phyloP scores from a whole-genome alignment of 768 basidiomycete species.

The Termitomyces sp. region DNA sequence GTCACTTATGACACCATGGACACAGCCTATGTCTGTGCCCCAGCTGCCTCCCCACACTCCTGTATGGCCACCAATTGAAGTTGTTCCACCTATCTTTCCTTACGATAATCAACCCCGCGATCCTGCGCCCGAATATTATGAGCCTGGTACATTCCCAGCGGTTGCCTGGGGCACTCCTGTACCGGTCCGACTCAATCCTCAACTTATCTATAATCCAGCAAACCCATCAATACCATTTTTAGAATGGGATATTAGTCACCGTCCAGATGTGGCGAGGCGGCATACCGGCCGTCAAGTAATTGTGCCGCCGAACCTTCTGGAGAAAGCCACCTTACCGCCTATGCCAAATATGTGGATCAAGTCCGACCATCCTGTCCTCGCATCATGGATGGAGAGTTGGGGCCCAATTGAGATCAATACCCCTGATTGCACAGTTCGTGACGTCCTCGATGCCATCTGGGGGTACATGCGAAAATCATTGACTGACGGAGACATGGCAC shows the following conservation, averaged over 20 bases:
- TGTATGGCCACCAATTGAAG: conserved; percentile 8
- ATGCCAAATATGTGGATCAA: conserved; percentile 30
- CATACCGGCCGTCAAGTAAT: conserved; percentile 23
- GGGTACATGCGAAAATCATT: conserved; percentile 41
- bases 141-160: conserved; percentile 21
- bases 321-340: conserved; percentile 25
- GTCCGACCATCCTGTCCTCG: conserved; percentile 31
- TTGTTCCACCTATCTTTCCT: conserved; percentile 2
- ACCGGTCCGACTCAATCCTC: conserved; percentile 23
- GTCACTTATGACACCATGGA: conserved; percentile 1
- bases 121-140: conserved; percentile 3
- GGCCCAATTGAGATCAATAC: conserved; percentile 41
- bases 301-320: conserved; percentile 24
- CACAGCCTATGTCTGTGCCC: background rate
- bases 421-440: conserved; percentile 31
- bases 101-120: background rate
- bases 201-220: conserved; percentile 32
- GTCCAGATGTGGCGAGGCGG: conserved; percentile 28
- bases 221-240: conserved; percentile 29
- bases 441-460: conserved; percentile 45
- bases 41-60: conserved; percentile 2
- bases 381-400: conserved; percentile 42
- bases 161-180: conserved; percentile 14
- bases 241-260: conserved; percentile 38
- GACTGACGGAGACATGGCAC: conserved; percentile 25